phyloP scores from a whole-genome alignment of 257 asterid species.

The Solanum bulbocastanum region DNA sequence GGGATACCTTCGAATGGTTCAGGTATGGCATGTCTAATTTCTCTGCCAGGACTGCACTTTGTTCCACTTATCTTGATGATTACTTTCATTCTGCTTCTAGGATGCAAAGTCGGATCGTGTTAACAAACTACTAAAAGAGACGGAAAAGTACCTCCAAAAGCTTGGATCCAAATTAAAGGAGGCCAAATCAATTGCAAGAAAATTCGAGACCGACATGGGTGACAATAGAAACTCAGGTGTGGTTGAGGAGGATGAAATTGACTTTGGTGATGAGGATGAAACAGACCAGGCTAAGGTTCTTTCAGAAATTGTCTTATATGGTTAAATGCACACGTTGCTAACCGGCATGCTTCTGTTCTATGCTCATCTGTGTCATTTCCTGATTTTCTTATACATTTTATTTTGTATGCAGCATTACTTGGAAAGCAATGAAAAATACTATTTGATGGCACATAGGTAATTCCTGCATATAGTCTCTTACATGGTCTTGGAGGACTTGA shows the following conservation, averaged over 20 bases:
- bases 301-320: neutral
- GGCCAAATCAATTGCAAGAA: slow-evolving; percentile 70
- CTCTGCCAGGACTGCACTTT: neutral
- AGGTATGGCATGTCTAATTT: slow-evolving; percentile 37
- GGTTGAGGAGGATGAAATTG: slow-evolving; percentile 57
- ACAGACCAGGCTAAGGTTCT: slow-evolving; percentile 95
- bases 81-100: slow-evolving; percentile 30
- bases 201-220: slow-evolving; percentile 61
- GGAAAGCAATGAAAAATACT: slow-evolving; percentile 99
- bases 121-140: slow-evolving; percentile 83
- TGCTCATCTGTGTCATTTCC: slow-evolving; percentile 1
- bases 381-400: neutral
- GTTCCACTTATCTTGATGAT: neutral
- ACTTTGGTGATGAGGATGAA: slow-evolving; percentile 69
- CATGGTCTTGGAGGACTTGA: slow-evolving; percentile 3
- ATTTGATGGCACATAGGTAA: slow-evolving; percentile 98
- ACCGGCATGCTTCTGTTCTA: neutral
- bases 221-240: slow-evolving; percentile 34
- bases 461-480: slow-evolving; percentile 1
- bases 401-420: slow-evolving; percentile 78
- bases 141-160: slow-evolving; percentile 88
- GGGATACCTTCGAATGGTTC: slow-evolving; percentile 99
- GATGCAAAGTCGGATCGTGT: slow-evolving; percentile 99
- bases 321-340: neutral
- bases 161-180: slow-evolving; percentile 88